These are phyloP conservation scores for Phialemonium atrogriseum DNA, from an alignment of 2,329 filamentous ascomycete species.

Conservation along the genomic window DNA sequence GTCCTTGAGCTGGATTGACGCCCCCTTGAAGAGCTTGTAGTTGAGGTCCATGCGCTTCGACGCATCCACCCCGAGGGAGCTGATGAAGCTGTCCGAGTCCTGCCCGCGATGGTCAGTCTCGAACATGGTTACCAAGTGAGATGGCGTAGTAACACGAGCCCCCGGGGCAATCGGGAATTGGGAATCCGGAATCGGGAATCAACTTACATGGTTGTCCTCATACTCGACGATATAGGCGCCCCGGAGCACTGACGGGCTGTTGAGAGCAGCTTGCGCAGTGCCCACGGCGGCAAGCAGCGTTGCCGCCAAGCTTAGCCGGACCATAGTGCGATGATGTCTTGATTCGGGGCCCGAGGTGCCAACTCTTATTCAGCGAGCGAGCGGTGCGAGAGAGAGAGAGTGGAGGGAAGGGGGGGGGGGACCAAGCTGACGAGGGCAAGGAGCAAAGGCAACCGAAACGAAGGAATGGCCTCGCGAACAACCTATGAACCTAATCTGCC, in stretches of 20 bases:
- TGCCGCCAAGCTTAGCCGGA: constrained; percentile 23
- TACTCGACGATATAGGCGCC: constrained; percentile 47
- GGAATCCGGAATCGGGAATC: not conserved
- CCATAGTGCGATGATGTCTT: constrained; percentile 28
- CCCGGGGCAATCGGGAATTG: no score
- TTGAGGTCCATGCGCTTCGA: constrained; percentile 38
- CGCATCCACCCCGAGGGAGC: constrained; percentile 28
- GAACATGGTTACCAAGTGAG: constrained; percentile 3
- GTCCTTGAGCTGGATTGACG: constrained; percentile 44
- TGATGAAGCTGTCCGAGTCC: constrained; percentile 32
- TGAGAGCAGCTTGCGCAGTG: constrained; percentile 16
- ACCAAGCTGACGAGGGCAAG: no score
- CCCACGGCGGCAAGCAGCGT: constrained; percentile 26
- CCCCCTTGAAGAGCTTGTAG: constrained; percentile 44
- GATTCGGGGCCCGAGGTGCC: no score
- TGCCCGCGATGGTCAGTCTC: constrained; percentile 10
- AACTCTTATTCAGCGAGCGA: no score
- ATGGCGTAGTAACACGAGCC: no score
- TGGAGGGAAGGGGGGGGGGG: no score
- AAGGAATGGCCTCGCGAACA: no score
- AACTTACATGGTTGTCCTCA: constrained; percentile 36
- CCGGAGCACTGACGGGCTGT: constrained; percentile 23
- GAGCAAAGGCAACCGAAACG: no score
- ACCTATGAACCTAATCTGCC: no score
- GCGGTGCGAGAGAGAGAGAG: no score